Evolutionary conservation across 306 rosid species (phyloP), one percentile per base, ranked within the genome.

Genomic region (Senna tora): DNA sequence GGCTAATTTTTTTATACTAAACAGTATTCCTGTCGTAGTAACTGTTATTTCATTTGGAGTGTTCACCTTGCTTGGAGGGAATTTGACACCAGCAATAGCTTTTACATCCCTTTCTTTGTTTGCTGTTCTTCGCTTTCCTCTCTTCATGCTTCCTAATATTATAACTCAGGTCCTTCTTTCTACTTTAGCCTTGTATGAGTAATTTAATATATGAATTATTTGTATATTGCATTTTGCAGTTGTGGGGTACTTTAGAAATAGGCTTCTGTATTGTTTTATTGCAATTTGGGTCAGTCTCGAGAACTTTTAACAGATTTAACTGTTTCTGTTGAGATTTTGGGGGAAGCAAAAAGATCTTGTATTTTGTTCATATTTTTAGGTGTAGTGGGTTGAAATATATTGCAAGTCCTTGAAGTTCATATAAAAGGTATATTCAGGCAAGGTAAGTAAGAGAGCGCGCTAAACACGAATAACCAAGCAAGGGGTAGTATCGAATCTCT

Each of bases 81-180:
- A 91, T 82, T 78, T 94, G 78, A 94, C 99, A 72, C 97, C 99
- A 65, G 85, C 99, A 6, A 86, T 92, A 83, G 99, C 99, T 62
- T 94, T 94, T 77, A 94, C 99, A 38, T 91, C 99, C 7, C 90
- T 94, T 70, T 91, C 99, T 71, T 87, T 94, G 80, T 94, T 91
- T 84, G 77, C 97, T 43, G 98, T 94, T 84, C 92, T 94, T 62
- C 97, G 97, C 45, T 94, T 91, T 84, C 98, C 98, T 63, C 94
- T 94, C 49, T 94, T 89, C 86, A 85, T 94, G 96, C 98, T 94
- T 80, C 98, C 98, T 34, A 91, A 94, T 82, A 89, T 87, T 38
- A 94, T 94, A 76, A 94, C 97, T 56, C 98, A 91, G 98, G 98
- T 94, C 79, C 69, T 51, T 66, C 39, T 39, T 21, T 30, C 69